Evolutionary conservation across 768 basidiomycete genomes (phyloP), one percentile per base, ranked within the genome.

Genomic region (Pulveroboletus sp.): DNA sequence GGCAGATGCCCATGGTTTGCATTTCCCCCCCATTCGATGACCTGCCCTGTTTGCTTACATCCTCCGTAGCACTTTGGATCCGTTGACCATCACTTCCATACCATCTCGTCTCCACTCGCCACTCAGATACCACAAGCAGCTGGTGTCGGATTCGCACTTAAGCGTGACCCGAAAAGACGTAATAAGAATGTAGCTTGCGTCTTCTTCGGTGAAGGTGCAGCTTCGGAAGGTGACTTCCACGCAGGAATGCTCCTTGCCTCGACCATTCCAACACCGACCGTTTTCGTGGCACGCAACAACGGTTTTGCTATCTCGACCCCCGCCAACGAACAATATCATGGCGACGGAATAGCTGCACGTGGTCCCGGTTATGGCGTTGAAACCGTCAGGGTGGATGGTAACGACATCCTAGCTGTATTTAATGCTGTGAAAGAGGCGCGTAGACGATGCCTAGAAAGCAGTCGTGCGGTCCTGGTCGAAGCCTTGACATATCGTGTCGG

Each of bases 281-380:
- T 90, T 16, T 92, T 80, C 68, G 77, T 90, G 50, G 85, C 80
- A 12, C 80, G 86, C 29, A 87, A 88, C 58, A 95, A 95, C 59
- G 92, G 93, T 4, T 96, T 96, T 60, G 93, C 93, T 26, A 97
- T 97, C 64, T 93, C 90, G 41, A 96, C 93, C 4, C 93, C 93
- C 0, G 81, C 86, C 13, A 76, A 81, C 1, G 91, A 96, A 67
- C 93, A 96, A 61, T 97, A 81, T 64, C 78, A 86, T 51, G 94
- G 93, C 1, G 94, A 96, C 65, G 93, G 94, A 10, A 93, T 97
- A 57, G 93, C 92, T 3, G 79, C 86, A 22, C 82, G 94, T 20
- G 93, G 94, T 1, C 89, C 93, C 1, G 93, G 64, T 9, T 97
- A 96, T 63, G 93, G 93, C 7, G 79, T 96, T 17, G 88, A 93